phyloP scores from a whole-genome alignment of 2,329 filamentous ascomycete genomes.

The Ramularia collo-cygni region DNA sequence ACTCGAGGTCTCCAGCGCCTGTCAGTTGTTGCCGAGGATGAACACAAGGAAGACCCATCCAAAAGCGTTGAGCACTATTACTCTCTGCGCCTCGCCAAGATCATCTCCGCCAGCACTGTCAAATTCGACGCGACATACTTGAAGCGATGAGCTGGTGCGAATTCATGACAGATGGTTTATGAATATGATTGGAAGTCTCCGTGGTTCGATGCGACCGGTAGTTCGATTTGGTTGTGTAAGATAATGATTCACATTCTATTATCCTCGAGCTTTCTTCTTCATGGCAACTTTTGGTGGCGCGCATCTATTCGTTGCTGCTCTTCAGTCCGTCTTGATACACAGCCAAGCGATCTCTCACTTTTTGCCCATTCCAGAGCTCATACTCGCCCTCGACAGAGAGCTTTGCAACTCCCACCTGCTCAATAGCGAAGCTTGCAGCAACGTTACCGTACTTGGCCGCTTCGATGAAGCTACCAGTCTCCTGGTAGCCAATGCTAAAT shows the following conservation, averaged over 20 bases:
- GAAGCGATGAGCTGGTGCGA: conserved; percentile 3
- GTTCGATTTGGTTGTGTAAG: too few species aligned
- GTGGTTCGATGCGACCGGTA: too few species aligned
- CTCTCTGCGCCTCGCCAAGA: conserved; percentile 21
- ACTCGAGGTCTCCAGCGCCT: conserved; percentile 25
- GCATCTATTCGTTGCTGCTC: too few species aligned
- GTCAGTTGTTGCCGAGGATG: conserved; percentile 27
- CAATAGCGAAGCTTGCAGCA: conserved; percentile 24
- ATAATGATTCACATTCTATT: too few species aligned
- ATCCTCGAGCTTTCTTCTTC: too few species aligned
- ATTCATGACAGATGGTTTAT: not conserved
- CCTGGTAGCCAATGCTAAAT: conserved; percentile 21
- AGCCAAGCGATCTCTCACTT: conserved; percentile 35
- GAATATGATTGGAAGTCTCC: too few species aligned
- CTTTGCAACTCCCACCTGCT: conserved; percentile 24
- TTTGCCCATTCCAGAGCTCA: conserved; percentile 44
- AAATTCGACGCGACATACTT: conserved; percentile 19
- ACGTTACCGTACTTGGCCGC: conserved; percentile 23
- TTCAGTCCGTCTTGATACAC: too few species aligned
- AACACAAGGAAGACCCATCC: conserved; percentile 21
- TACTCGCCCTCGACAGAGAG: conserved; percentile 33
- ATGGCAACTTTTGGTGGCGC: too few species aligned
- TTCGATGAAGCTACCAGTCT: conserved; percentile 13
- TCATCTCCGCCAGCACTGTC: conserved; percentile 21
- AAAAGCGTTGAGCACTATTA: conserved; percentile 26